phyloP scores from a whole-genome alignment of 164 flowering plant genomes.

The Piper betle region DNA sequence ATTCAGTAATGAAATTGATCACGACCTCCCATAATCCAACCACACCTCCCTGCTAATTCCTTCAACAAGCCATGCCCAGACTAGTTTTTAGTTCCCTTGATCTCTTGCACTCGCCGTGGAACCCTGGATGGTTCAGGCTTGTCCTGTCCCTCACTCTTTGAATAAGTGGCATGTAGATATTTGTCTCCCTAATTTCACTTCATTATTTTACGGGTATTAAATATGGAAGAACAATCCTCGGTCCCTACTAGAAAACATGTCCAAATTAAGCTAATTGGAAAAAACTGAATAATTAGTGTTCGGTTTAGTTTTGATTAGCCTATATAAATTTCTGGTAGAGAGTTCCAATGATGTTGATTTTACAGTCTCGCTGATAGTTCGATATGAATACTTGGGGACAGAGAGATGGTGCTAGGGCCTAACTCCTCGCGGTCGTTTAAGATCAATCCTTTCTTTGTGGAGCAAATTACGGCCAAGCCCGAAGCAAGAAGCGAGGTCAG shows the following conservation, averaged over 20 bases:
- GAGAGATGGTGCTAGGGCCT: constrained; percentile 45
- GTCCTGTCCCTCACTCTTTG: constrained; percentile 28
- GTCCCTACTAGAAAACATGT: no score
- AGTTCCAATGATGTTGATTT: neutral
- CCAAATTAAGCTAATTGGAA: neutral
- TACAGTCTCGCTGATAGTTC: constrained; percentile 37
- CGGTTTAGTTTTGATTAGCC: no score
- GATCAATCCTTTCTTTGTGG: constrained; percentile 45
- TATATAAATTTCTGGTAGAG: no score
- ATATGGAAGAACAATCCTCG: no score
- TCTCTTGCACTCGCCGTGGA: neutral
- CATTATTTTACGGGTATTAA: no score
- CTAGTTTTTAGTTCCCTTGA: neutral
- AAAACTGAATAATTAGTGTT: neutral
- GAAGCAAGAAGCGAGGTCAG: constrained; percentile 25
- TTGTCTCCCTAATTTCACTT: neutral
- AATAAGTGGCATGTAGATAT: constrained; percentile 64
- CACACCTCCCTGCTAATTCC: neutral
- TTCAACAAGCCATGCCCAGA: neutral
- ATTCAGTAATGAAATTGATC: neutral
- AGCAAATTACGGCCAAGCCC: constrained; percentile 35
- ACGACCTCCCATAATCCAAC: neutral
- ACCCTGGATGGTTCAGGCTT: neutral
- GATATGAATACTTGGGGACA: constrained; percentile 37
- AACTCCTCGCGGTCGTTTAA: constrained; percentile 40